Conservation (phyloP, 2,329 filamentous ascomycete species). For the Trichoderma sp. region DNA sequence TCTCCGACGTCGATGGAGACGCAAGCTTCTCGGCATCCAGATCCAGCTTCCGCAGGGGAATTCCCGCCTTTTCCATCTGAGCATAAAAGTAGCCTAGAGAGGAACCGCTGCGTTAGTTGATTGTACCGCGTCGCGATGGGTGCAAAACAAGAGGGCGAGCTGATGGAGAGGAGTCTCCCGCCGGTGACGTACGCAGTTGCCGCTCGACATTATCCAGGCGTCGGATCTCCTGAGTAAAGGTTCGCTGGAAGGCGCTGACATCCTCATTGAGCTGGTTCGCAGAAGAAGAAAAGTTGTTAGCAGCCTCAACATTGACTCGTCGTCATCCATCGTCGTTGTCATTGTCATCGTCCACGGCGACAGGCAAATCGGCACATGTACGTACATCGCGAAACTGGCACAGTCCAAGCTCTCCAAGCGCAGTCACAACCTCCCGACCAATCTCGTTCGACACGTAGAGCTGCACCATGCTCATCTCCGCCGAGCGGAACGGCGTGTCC, state of each 20-base stretch:
- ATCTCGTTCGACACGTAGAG: constrained; percentile 99
- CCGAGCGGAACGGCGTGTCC: constrained; percentile 98
- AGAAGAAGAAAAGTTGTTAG: constrained; percentile 75
- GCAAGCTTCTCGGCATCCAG: constrained; percentile 87
- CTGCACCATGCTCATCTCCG: constrained; percentile 99
- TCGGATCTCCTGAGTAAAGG: constrained; percentile 96
- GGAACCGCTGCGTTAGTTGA: constrained; percentile 25
- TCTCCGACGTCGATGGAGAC: constrained; percentile 87
- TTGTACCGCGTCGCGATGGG: neutral
- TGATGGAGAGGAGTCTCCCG: constrained; percentile 33
- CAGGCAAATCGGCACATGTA: neutral
- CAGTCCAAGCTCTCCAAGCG: constrained; percentile 90
- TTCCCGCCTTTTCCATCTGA: constrained; percentile 92
- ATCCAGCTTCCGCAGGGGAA: constrained; percentile 84
- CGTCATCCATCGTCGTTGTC: neutral
- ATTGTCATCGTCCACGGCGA: neutral
- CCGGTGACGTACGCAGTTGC: constrained; percentile 74
- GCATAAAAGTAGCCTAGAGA: constrained; percentile 81
- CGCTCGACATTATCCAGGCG: constrained; percentile 97
- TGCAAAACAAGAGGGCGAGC: constrained; percentile 22
- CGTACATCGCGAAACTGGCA: constrained; percentile 94
- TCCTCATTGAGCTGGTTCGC: constrained; percentile 97
- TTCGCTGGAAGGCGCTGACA: constrained; percentile 91
- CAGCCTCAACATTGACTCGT: constrained; percentile 1
- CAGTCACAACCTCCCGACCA: constrained; percentile 94